phyloP scores from a whole-genome alignment of 352 stramenopile species.

The Phytophthora tentaculata region DNA sequence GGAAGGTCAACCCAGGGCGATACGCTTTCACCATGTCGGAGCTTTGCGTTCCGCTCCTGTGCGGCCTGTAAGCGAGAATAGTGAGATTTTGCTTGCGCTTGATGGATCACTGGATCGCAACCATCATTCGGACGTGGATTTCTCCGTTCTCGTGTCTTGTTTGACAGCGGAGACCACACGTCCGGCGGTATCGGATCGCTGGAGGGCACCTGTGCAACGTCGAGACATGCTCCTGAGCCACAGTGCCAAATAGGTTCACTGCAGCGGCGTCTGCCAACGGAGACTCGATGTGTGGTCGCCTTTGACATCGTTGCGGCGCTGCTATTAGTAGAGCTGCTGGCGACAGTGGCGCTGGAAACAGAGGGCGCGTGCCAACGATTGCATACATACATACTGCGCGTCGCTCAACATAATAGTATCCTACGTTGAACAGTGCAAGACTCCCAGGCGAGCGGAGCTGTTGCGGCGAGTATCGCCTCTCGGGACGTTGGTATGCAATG shows the following conservation, averaged over 20 bases:
- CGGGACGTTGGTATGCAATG: slow-evolving; percentile 19
- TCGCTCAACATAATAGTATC: not conserved
- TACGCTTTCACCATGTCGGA: slow-evolving; percentile 8
- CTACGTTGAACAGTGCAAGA: not conserved
- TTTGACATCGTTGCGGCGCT: not conserved
- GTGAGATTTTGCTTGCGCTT: slow-evolving; percentile 29
- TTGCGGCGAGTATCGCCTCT: slow-evolving; percentile 15
- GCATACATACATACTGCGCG: not conserved
- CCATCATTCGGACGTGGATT: slow-evolving; percentile 19
- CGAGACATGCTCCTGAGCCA: slow-evolving; percentile 18
- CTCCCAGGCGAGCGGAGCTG: not conserved
- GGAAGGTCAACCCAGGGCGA: slow-evolving; percentile 13
- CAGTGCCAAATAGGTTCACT: slow-evolving; percentile 26
- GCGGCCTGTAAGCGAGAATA: slow-evolving; percentile 16
- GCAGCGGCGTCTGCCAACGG: not conserved
- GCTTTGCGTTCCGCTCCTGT: slow-evolving; percentile 2
- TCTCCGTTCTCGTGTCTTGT: too few relatives aligned
- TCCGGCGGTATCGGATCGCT: slow-evolving; percentile 4
- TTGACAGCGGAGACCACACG: slow-evolving; percentile 7
- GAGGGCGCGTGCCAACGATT: slow-evolving; percentile 12
- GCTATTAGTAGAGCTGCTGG: not conserved
- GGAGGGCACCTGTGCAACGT: slow-evolving; percentile 9
- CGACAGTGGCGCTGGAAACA: slow-evolving; percentile 13
- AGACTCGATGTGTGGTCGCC: slow-evolving; percentile 1
- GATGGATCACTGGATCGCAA: slow-evolving; percentile 16